These are phyloP conservation scores for Starmera dryadoides DNA, from an alignment of 805 yeast genomes.

Conservation along the genomic window DNA sequence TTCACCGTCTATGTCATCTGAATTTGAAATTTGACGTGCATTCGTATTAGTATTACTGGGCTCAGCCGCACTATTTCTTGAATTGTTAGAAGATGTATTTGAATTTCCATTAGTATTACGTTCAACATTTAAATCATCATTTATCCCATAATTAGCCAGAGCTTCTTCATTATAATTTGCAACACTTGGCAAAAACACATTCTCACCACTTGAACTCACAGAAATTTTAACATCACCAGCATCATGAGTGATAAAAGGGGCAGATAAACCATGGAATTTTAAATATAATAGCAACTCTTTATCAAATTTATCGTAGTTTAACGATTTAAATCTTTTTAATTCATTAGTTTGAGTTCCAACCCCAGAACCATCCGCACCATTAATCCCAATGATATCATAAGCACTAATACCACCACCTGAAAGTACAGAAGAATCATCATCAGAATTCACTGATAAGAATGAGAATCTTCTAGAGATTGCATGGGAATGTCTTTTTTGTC, in stretches of 20 bases:
- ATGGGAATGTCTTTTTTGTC: conserved; percentile 5
- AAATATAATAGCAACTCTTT: conserved; percentile 11
- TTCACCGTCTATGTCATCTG: neutral
- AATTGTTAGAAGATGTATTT: neutral
- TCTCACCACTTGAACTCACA: conserved; percentile 25
- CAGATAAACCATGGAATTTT: conserved; percentile 13
- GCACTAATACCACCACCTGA: neutral
- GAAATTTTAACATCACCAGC: conserved; percentile 11
- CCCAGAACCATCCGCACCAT: neutral
- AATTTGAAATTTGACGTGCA: neutral
- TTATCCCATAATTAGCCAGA: conserved; percentile 16
- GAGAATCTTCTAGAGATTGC: conserved; percentile 9
- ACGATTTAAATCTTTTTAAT: conserved; percentile 12
- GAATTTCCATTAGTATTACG: neutral
- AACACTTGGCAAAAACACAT: conserved; percentile 25
- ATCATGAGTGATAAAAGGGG: conserved; percentile 13
- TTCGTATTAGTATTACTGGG: neutral
- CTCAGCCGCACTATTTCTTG: too few relatives aligned
- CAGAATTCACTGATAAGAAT: conserved; percentile 10
- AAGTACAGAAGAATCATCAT: conserved; percentile 10
- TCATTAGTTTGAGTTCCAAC: conserved; percentile 3
- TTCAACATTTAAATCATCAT: conserved; percentile 5
- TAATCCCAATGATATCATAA: neutral
- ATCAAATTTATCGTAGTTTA: conserved; percentile 15
- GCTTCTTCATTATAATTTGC: conserved; percentile 23